phyloP scores from a whole-genome alignment of 1,139 yeast genomes.

The Pichia sp. region DNA sequence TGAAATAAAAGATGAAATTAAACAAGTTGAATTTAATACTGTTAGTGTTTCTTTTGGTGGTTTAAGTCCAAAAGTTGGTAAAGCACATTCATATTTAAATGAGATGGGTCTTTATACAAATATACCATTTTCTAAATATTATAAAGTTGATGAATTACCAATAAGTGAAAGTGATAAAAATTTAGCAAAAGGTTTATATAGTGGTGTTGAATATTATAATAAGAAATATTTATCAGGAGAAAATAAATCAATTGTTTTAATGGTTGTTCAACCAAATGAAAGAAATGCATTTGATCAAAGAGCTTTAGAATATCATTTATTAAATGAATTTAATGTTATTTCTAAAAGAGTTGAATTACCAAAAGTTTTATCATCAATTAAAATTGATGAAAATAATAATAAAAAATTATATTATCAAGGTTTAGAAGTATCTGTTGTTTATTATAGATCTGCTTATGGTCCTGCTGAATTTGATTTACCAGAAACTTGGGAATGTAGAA shows the following conservation, averaged over 20 bases:
- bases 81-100: conserved; percentile 64
- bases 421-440: conserved; percentile 79
- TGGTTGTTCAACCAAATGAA: conserved; percentile 80
- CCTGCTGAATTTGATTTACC: conserved; percentile 50
- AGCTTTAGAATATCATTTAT: conserved; percentile 64
- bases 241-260: conserved; percentile 51
- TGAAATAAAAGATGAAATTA: conserved; percentile 42
- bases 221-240: conserved; percentile 25
- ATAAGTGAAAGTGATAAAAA: conserved; percentile 55
- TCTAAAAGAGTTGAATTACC: conserved; percentile 64
- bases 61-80: conserved; percentile 71
- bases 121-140: conserved; percentile 37
- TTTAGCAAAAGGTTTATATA: conserved; percentile 65
- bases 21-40: conserved; percentile 94
- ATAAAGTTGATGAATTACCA: conserved; percentile 47
- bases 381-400: conserved; percentile 32
- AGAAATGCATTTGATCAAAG: conserved; percentile 90
- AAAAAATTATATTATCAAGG: conserved; percentile 45
- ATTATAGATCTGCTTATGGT: conserved; percentile 82
- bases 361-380: conserved; percentile 44
- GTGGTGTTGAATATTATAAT: conserved; percentile 53
- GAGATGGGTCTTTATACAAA: conserved; percentile 46
- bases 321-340: conserved; percentile 48
- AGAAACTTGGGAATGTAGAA: conserved; percentile 70
- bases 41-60: conserved; percentile 96